These are phyloP conservation scores for Tulasnella sp. DNA, from an alignment of 768 basidiomycete genomes.

Conservation along the genomic window DNA sequence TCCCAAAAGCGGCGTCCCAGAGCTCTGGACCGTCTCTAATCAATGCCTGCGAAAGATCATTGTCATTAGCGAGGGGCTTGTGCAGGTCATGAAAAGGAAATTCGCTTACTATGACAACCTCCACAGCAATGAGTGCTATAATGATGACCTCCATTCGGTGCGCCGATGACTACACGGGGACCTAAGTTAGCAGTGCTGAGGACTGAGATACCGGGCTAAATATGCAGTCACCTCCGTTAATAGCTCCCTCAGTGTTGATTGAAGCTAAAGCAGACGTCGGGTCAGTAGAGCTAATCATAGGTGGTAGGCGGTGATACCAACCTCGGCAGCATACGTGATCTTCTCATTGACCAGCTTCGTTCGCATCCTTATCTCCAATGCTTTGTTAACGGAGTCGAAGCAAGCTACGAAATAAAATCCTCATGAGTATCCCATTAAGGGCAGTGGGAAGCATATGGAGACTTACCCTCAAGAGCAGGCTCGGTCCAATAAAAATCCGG, in stretches of 20 bases:
- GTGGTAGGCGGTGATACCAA: conserved; percentile 20
- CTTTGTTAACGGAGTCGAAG: conserved; percentile 75
- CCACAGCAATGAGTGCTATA: conserved; percentile 87
- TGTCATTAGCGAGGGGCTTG: not conserved
- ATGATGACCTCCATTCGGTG: conserved; percentile 95
- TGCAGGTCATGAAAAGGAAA: not conserved
- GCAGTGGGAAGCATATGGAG: not conserved
- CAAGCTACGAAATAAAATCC: conserved; percentile 38
- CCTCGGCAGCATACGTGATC: conserved; percentile 82
- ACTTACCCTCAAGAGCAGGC: conserved; percentile 72
- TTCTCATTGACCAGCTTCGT: conserved; percentile 82
- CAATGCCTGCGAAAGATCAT: conserved; percentile 18
- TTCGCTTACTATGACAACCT: conserved; percentile 69
- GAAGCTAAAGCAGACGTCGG: conserved; percentile 39
- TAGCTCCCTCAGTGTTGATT: conserved; percentile 80
- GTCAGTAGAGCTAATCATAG: conserved; percentile 10
- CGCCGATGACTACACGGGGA: conserved; percentile 61
- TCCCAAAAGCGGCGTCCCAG: conserved; percentile 17
- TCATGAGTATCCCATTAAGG: not conserved
- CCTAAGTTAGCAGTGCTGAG: conserved; percentile 12
- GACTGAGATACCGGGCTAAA: not conserved
- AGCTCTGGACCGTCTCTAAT: conserved; percentile 23
- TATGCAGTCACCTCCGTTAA: conserved; percentile 58
- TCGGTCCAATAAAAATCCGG: conserved; percentile 95
- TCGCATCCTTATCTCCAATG: conserved; percentile 77